Evolutionary conservation across 441 rosid species (phyloP).

Genomic region (Eutrema salsugineum): DNA sequence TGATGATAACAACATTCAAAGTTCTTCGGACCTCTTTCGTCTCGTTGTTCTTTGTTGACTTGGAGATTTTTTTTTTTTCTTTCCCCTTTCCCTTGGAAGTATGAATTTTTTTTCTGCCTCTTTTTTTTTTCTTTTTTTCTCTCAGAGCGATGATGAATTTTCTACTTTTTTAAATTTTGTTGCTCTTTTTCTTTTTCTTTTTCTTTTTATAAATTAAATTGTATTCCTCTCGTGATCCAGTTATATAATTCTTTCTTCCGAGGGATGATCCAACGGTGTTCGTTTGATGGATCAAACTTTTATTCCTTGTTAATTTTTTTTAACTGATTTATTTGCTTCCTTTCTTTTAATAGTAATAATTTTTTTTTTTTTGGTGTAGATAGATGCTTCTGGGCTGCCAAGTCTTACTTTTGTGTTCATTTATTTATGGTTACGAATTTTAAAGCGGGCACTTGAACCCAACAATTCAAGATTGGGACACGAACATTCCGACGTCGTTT

Average conservation of each 20-base stretch:
- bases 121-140: background rate
- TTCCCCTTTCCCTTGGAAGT: constrained; percentile 21
- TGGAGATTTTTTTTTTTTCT: background rate
- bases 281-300: background rate
- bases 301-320: background rate
- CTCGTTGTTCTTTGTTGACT: constrained; percentile 36
- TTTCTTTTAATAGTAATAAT: constrained; percentile 1
- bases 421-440: constrained; percentile 3
- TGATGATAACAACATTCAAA: constrained; percentile 28
- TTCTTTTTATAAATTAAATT: background rate
- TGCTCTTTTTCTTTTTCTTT: background rate
- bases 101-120: constrained; percentile 5
- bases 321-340: background rate
- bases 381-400: constrained; percentile 3
- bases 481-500: background rate
- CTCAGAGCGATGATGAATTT: constrained; percentile 1
- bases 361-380: background rate
- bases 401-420: background rate
- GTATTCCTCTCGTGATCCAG: constrained; percentile 28
- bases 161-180: background rate
- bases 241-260: constrained; percentile 5
- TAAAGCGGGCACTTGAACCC: constrained; percentile 9
- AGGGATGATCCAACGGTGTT: constrained; percentile 29
- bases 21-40: constrained; percentile 23
- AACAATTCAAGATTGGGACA: background rate